Evolutionary conservation across 345 rosid species (phyloP).

Genomic region (Abelmoschus esculentus): DNA sequence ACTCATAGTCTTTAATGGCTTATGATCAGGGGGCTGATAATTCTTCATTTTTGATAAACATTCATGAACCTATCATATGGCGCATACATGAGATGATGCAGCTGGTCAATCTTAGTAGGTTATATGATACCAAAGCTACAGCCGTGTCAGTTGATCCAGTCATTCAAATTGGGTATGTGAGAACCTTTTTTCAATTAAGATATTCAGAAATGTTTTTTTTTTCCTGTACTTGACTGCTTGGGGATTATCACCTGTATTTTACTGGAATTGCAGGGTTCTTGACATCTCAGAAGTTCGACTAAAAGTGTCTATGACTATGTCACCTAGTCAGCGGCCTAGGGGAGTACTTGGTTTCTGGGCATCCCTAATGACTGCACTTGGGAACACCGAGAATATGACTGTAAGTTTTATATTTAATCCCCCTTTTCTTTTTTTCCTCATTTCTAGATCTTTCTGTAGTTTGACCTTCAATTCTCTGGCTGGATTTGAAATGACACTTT

Average conservation of each 20-base stretch:
- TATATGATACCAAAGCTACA: slow-evolving; percentile 51
- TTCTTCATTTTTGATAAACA: slow-evolving; percentile 75
- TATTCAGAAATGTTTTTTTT: slow-evolving; percentile 4
- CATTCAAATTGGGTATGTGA: slow-evolving; percentile 79
- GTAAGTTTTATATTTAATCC: slow-evolving; percentile 38
- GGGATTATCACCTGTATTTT: slow-evolving; percentile 3
- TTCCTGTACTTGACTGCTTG: slow-evolving; percentile 2
- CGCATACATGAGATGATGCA: slow-evolving; percentile 97
- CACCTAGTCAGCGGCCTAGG: slow-evolving; percentile 90
- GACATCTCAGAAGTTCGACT: slow-evolving; percentile 83
- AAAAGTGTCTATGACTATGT: slow-evolving; percentile 93
- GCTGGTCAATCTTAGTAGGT: slow-evolving; percentile 68
- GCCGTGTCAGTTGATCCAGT: slow-evolving; percentile 96
- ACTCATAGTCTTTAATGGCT: slow-evolving; percentile 12
- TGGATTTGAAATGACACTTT: not conserved
- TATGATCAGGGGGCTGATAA: slow-evolving; percentile 67
- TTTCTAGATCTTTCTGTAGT: not conserved
- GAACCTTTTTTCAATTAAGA: not conserved
- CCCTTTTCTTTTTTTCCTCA: not conserved
- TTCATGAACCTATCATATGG: slow-evolving; percentile 98
- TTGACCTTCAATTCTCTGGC: slow-evolving; percentile 1
- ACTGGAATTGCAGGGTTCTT: slow-evolving; percentile 57
- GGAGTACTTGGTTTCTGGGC: slow-evolving; percentile 99
- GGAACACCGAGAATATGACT: slow-evolving; percentile 95
- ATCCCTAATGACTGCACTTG: slow-evolving; percentile 96